These are phyloP conservation scores for Adenanthera pavonina DNA, from an alignment of 306 rosid species.

Conservation along the genomic window DNA sequence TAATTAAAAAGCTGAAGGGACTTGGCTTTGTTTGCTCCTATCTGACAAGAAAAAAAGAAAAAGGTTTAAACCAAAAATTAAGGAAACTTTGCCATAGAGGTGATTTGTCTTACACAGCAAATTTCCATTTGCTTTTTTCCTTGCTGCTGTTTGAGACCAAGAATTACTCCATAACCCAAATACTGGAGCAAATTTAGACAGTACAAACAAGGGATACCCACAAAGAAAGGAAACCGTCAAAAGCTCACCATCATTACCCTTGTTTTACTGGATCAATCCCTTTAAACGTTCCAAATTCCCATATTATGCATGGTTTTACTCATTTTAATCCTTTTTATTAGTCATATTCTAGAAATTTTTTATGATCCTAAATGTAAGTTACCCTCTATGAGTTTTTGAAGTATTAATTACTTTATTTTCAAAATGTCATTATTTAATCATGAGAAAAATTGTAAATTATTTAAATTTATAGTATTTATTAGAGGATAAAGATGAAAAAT, in stretches of 20 bases:
- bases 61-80: background rate
- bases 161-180: conserved; percentile 11
- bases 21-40: conserved; percentile 75
- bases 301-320: background rate
- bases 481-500: no score
- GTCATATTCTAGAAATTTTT: no score
- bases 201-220: background rate
- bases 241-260: background rate
- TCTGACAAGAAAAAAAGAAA: conserved; percentile 34
- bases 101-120: background rate
- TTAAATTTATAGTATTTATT: no score
- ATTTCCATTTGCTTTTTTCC: background rate
- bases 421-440: no score
- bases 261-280: conserved; percentile 1
- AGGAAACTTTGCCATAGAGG: background rate
- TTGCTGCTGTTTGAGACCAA: background rate
- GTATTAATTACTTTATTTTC: no score
- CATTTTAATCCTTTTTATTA: no score
- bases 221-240: background rate
- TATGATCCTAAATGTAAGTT: no score
- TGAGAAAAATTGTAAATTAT: no score
- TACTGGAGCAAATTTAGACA: background rate
- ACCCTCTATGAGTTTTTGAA: no score
- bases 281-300: background rate
- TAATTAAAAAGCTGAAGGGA: conserved; percentile 76